Conservation (phyloP, 257 asterid genomes). For the Gentiana macrophylla region DNA sequence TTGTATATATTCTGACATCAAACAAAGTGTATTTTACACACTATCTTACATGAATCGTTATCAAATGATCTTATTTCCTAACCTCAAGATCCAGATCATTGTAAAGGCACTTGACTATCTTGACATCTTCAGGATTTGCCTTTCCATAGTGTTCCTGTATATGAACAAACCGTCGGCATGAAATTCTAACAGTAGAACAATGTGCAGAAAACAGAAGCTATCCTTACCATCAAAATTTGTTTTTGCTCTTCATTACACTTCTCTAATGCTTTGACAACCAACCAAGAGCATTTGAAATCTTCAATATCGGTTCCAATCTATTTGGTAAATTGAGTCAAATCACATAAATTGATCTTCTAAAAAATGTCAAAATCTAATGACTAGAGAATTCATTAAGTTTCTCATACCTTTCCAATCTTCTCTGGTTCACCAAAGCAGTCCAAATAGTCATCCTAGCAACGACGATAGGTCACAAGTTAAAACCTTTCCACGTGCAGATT, state of each 20-base stretch:
- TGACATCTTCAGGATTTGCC: conserved; percentile 50
- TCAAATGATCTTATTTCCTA: not conserved
- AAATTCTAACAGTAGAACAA: not conserved
- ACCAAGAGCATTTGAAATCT: conserved; percentile 94
- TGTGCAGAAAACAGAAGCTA: not conserved
- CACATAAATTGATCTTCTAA: not conserved
- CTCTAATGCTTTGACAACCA: conserved; percentile 93
- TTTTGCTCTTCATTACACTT: conserved; percentile 69
- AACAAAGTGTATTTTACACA: too few species aligned
- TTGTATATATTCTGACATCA: not conserved
- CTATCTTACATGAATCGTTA: too few species aligned
- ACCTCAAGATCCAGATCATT: conserved; percentile 65
- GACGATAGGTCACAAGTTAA: not conserved
- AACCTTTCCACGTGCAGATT: not conserved
- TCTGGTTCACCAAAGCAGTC: conserved; percentile 79
- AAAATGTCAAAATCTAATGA: too few species aligned
- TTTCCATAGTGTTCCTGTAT: conserved; percentile 85
- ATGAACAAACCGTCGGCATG: conserved; percentile 5
- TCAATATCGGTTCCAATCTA: conserved; percentile 96
- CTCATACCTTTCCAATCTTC: conserved; percentile 67
- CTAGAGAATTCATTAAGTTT: not conserved
- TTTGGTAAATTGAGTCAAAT: conserved; percentile 9
- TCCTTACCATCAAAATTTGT: conserved; percentile 57
- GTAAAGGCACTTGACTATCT: conserved; percentile 57
- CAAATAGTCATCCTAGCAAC: conserved; percentile 60